Evolutionary conservation across 768 basidiomycete genomes (phyloP), one percentile per base, ranked within the genome.

Genomic region (Phylloporus sp.): DNA sequence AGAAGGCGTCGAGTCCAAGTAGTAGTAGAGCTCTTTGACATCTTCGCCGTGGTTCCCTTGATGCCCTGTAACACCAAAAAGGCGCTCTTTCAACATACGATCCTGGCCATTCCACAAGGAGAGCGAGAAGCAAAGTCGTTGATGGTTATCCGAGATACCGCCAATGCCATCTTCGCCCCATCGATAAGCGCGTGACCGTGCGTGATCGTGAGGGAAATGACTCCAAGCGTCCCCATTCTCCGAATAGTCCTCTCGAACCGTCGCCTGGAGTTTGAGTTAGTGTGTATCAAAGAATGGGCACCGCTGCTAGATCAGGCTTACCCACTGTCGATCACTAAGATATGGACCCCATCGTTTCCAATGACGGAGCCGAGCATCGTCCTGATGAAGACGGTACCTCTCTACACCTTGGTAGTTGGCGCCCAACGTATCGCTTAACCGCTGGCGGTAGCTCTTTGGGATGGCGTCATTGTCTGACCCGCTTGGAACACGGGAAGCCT

Each of bases 281-380:
- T 63, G 44, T 50, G 46, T 46, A 58, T 45, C 36, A 18, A 44
- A 37, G 27, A 6, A 46, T 13, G 24, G 22, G 33, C 6, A 41
- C 3, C 14, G 24, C 17, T 21, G 15, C 18, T n/a, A 61, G 18
- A 22, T 31, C 20, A 17, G 3, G 23, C 84, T 54, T 51, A 91
- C 95, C 96, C 96, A 99, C 75, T 98, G 96, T 48, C 96, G 78
- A 68, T 99, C 96, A 48, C 85, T 86, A 42, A 99, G 78, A 71
- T 99, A 99, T 14, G 96, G 96, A 17, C 96, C 96, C 95, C 95
- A 98, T 57, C 90, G 78, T 70, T 98, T 98, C 96, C 96, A 99
- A 67, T 98, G 94, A 40, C 77, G 77, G 54, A 90, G 83, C 55
- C 80, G 84, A 40, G 75, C 72, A 48, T 78, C 82, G 54, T 92